Base-by-base conservation (phyloP, 495 filamentous ascomycete genomes). In the Tuber magnatum region DNA sequence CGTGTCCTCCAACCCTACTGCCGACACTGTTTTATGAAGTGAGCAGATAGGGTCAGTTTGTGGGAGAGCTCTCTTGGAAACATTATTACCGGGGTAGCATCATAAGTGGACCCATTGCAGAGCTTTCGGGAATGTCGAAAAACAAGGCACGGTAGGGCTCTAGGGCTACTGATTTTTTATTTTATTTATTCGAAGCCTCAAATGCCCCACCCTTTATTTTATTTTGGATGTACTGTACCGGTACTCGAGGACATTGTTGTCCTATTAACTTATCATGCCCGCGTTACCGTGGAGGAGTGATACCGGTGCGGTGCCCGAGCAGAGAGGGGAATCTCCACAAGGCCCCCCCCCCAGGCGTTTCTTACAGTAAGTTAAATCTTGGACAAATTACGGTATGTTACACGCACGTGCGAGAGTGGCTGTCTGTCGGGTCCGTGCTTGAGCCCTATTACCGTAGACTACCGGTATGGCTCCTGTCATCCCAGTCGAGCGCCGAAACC, bases 401-500 rank as follows among this genome's bases (percentile, higher is more conserved):
- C 16, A 32, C 28, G 12, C 56, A 65, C 14, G 56, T 35, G 56
- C 56, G 14, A 65, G 35, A 65, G 18, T 65, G 56, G 10, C 28
- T 28, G 35, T 35, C 56, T 35, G 28, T 65, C 28, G 4, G 56
- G 56, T 20, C 56, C 56, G 56, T 65, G 56, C 56, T 65, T 35
- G 56, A 65, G n/a, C 12, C 56, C n/a, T n/a, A n/a, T n/a, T n/a
- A n/a, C n/a, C n/a, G n/a, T 40, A 7, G 39, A 3, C 39, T 65
- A 65, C 18, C n/a, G n/a, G 35, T 65, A 65, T 65, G 56, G 56
- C 56, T 35, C 56, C 56, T 65, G 56, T 65, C 56, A 65, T 18
- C 28, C 12, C 28, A 65, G 56, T 32, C 28, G 16, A 65, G 28
- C n/a, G 14, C 28, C 12, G 4, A 14, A 28, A 12, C 28, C 32